Evolutionary conservation across 83 land plant species (phyloP), one percentile per base, ranked within the genome.

Genomic region (Isoetes engelmannii): DNA sequence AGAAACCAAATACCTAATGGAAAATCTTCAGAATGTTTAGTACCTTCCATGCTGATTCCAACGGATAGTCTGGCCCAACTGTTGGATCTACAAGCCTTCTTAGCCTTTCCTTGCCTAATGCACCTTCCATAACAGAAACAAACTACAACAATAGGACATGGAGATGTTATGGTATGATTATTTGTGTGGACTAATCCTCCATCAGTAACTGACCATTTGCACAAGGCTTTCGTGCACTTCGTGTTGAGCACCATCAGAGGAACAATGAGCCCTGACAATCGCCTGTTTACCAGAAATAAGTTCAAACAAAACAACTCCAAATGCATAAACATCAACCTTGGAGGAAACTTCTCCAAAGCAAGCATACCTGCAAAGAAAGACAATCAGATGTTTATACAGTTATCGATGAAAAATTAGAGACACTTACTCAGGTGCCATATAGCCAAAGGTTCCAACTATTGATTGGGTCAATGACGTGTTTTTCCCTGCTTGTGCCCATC

Each of bases 401-500:
- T n/a, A n/a, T 7, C 18, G 4, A n/a, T 3, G 15, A 7, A 51
- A 37, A 42, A 68, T 17, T 20, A 18, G 18, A 5, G 28, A 28
- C 17, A 63, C 92, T 77, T 76, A 88, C 92, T 88, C 89, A 21
- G 92, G 92, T 28, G 92, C 85, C 92, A 88, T 88, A 56, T 88
- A 88, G 54, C 92, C 92, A 84, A 88, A 88, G 48, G 89, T 88
- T 6, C 92, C 92, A 44, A 84, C 89, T 70, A 88, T 75, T 4
- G 51, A 83, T 57, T 73, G 17, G 18, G 78, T 76, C 45, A 46
- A 48, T 48, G 88, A 79, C 63, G 67, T 47, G 72, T 74, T 75
- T 28, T 28, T 28, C 42, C 53, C 71, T 28, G 72, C 71, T 72
- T 87, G 84, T 47, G 82, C 76, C 56, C 83, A 78, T 64, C 85